Evolutionary conservation across 2,329 filamentous ascomycete species (phyloP).

Genomic region (Aspergillus quadricinctus): DNA sequence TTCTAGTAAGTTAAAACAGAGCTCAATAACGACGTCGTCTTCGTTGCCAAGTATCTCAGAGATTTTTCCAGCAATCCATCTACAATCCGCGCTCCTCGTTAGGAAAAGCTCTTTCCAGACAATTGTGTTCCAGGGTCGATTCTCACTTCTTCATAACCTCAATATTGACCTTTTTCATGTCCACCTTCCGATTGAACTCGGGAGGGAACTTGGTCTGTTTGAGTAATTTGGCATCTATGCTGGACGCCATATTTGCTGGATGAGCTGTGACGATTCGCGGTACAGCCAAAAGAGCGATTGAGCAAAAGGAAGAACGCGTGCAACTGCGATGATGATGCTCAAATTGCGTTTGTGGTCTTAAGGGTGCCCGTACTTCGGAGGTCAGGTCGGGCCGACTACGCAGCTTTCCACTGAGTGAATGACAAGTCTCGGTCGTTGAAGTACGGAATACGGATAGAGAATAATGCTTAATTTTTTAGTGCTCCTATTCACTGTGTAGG

Average conservation of each 20-base stretch:
- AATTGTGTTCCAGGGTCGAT: conserved; percentile 9
- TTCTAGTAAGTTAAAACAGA: conserved; percentile 68
- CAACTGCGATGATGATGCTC: conserved; percentile 4
- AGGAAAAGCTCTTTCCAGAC: conserved; percentile 8
- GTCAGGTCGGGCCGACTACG: conserved; percentile 9
- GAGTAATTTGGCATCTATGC: conserved; percentile 82
- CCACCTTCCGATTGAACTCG: conserved; percentile 92
- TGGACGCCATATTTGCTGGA: conserved; percentile 65
- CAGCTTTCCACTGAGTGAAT: neutral
- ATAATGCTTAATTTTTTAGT: neutral
- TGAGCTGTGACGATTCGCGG: neutral
- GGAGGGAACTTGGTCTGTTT: conserved; percentile 89
- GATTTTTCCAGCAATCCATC: conserved; percentile 90
- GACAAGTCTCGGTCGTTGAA: neutral
- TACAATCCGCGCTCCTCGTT: conserved; percentile 35
- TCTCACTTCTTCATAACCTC: conserved; percentile 95
- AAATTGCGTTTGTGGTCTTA: conserved; percentile 5
- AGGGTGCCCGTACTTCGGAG: conserved; percentile 6
- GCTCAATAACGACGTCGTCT: conserved; percentile 92
- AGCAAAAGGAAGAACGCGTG: neutral
- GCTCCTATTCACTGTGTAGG: neutral
- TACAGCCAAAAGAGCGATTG: neutral
- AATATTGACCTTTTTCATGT: conserved; percentile 95
- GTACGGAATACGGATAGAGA: neutral
- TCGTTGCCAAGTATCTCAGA: conserved; percentile 85